phyloP scores from a whole-genome alignment of 176 grass and related monocot genomes.

The Cymbopogon citratus region DNA sequence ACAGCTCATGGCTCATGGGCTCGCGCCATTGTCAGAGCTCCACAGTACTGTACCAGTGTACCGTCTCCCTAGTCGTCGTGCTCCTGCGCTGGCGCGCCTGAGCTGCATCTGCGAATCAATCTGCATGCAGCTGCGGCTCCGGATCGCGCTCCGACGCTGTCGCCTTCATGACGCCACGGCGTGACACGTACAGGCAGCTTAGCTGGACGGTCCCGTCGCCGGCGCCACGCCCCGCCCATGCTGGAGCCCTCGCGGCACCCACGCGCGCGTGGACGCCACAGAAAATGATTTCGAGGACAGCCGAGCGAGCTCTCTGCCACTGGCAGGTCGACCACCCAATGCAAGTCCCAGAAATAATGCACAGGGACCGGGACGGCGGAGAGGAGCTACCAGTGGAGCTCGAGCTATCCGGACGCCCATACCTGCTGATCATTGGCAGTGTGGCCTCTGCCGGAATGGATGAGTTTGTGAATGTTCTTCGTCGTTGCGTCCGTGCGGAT shows the following conservation, averaged over 20 bases:
- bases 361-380: neutral
- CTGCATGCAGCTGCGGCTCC: neutral
- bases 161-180: neutral
- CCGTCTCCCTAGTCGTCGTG: neutral
- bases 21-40: constrained; percentile 6
- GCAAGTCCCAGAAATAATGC: neutral
- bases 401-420: constrained; percentile 18
- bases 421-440: constrained; percentile 23
- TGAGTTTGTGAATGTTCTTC: neutral
- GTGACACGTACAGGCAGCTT: constrained; percentile 14
- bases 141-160: constrained; percentile 37
- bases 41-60: neutral
- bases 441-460: neutral
- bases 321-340: neutral
- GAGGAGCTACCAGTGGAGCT: no score
- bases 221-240: constrained; percentile 25
- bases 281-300: neutral
- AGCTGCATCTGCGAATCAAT: neutral
- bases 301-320: neutral
- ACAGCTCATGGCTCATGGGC: neutral
- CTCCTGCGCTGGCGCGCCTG: constrained; percentile 6
- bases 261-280: constrained; percentile 16
- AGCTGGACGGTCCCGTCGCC: neutral
- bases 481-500: constrained; percentile 34
- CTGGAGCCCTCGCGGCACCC: neutral